Conservation (phyloP, 1,284 basidiomycete species). For the Mycosarcoma maydis region DNA sequence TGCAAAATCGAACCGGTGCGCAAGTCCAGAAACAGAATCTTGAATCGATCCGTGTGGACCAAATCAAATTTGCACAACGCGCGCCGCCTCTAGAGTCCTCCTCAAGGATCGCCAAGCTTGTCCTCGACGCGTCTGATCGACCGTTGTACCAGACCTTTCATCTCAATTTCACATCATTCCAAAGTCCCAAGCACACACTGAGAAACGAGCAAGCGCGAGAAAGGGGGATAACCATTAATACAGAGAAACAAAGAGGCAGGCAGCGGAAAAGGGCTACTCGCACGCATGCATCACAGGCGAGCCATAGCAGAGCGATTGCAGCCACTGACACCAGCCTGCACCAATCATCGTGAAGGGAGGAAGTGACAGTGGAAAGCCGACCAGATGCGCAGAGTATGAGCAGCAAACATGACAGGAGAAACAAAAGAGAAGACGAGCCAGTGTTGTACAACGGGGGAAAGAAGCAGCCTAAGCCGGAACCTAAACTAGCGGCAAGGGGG, state of each 20-base stretch:
- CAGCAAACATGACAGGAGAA: constrained; percentile 34
- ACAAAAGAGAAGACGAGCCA: constrained; percentile 30
- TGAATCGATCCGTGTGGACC: constrained; percentile 12
- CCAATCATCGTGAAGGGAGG: not conserved
- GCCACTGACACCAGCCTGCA: not conserved
- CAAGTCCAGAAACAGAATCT: too few species aligned
- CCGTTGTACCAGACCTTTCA: too few species aligned
- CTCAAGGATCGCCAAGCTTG: not conserved
- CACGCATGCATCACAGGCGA: constrained; percentile 14
- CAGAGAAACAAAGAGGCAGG: constrained; percentile 42
- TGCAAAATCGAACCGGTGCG: too few species aligned
- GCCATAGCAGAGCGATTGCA: constrained; percentile 7
- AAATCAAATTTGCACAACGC: constrained; percentile 10
- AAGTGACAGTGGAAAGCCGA: not conserved
- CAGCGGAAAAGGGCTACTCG: constrained; percentile 9
- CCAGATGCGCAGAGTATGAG: constrained; percentile 14
- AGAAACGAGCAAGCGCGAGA: constrained; percentile 15
- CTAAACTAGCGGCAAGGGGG: constrained; percentile 19
- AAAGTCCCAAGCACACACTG: not conserved
- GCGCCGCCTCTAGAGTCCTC: not conserved
- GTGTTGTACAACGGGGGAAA: constrained; percentile 41
- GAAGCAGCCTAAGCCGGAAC: constrained; percentile 10
- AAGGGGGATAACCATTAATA: constrained; percentile 49
- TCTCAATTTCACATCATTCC: constrained; percentile 8
- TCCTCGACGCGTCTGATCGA: constrained; percentile 6